phyloP scores from a whole-genome alignment of 129 eudicot species.

The carrot (Daucus carota) region DNA sequence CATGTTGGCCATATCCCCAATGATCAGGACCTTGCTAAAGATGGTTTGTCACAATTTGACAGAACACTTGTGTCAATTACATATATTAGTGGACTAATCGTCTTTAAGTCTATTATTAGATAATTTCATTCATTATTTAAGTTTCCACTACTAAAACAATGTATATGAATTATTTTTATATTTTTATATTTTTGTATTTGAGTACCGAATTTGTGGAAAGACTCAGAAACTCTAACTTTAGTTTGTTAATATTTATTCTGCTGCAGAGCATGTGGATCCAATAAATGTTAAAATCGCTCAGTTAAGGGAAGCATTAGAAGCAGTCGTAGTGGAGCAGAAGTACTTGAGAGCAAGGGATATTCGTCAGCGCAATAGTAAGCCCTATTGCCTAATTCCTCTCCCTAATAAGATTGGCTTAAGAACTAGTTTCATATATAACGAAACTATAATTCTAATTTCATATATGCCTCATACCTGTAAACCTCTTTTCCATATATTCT shows the following conservation, averaged over 20 bases:
- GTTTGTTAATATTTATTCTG: neutral
- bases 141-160: neutral
- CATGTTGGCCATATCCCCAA: slow-evolving; percentile 95
- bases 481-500: neutral
- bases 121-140: no score
- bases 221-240: neutral
- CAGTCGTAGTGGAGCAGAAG: slow-evolving; percentile 88
- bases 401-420: neutral
- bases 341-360: slow-evolving; percentile 89
- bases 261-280: slow-evolving; percentile 95
- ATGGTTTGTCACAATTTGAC: slow-evolving; percentile 49
- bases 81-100: neutral
- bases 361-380: slow-evolving; percentile 95
- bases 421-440: neutral
- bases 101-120: neutral
- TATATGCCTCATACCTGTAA: neutral
- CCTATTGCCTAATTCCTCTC: neutral
- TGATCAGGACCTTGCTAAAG: slow-evolving; percentile 88
- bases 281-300: slow-evolving; percentile 94
- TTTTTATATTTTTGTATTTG: no score
- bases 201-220: neutral
- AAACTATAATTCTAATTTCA: neutral
- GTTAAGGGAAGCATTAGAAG: slow-evolving; percentile 87
- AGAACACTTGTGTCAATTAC: neutral
- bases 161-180: neutral